Evolutionary conservation across 2,329 filamentous ascomycete genomes (phyloP), one percentile per base, ranked within the genome.

Genomic region (Fusarium napiforme): DNA sequence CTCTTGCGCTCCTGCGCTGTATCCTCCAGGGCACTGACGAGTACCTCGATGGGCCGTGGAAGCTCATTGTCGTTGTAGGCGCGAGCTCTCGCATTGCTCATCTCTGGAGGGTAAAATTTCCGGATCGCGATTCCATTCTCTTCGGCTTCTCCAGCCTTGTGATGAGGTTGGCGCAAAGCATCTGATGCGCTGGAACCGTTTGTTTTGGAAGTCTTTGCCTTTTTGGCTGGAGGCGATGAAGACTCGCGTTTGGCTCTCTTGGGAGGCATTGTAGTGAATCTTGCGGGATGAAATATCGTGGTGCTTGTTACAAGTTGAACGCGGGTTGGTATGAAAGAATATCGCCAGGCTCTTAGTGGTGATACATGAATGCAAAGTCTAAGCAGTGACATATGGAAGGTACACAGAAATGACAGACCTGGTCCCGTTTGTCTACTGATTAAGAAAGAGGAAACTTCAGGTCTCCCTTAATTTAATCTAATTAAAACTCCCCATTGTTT

Each of bases 91-190:
- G 88, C 89, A 77, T 94, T 96, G 83, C 88, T 93, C 91, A 98
- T 97, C 79, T 97, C 94, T 2, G 89, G 88, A 0, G 94, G 94
- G 76, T 97, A 98, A 83, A 91, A 97, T 53, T 93, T 87, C 45
- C 92, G 90, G 40, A 92, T 84, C 0, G 93, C 89, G 56, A 93
- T 90, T 23, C 90, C 91, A 73, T 91, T 75, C 28, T 85, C 81
- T 71, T 88, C 86, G 14, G 86, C 82, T 28, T 85, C 81, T 21
- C 81, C 77, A n/a, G 84, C 79, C 46, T 84, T 83, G 16, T 84
- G 85, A 67, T 89, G 87, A 1, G 86, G 86, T 30, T 81, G 78
- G 40, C 82, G 83, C 58, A 88, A 76, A 32, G 80, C 81, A 58
- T 83, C 64, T 10, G 66, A 55, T 12, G 74, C 67, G 45, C 65